Percentiles rank a stretch among this genome's conserved stretches.
Conservation (phyloP, 257 asterid genomes). For the Primulina tabacum region DNA sequence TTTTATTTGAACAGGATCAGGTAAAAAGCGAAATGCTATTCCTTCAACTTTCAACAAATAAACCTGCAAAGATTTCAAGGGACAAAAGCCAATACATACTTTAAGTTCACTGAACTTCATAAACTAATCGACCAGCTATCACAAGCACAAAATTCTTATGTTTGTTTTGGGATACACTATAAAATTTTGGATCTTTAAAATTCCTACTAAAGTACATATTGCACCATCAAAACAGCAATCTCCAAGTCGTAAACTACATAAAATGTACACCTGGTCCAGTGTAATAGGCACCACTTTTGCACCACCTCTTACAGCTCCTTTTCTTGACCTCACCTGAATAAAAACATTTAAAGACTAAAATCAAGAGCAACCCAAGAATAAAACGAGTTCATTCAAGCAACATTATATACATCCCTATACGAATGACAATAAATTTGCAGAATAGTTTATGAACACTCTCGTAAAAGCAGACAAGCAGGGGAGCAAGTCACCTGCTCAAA, state of each 20-base stretch:
- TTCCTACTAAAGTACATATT: not conserved
- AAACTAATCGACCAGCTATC: constrained; percentile 3
- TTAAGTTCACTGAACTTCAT: not conserved
- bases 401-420: not conserved
- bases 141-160: not conserved
- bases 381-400: constrained; percentile 3
- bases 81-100: constrained; percentile 12
- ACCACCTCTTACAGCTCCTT: constrained; percentile 72
- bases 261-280: constrained; percentile 72
- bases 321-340: constrained; percentile 61
- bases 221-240: constrained; percentile 16
- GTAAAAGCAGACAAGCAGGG: not conserved
- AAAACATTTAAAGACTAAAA: not conserved
- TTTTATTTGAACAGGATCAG: constrained; percentile 88
- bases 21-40: constrained; percentile 88
- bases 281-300: constrained; percentile 90
- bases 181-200: not conserved
- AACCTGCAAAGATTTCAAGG: constrained; percentile 49
- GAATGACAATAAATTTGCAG: constrained; percentile 4
- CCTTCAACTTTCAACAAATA: constrained; percentile 98
- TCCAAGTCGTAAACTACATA: not conserved
- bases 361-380: constrained; percentile 6
- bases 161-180: not conserved
- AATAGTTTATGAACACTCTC: not conserved
- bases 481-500: not conserved